A percentile compares a stretch with the other conserved stretches of the same genome.
These are phyloP conservation scores for Leishmania tarentolae DNA, from an alignment of 208 protist species.

Conservation along the genomic window DNA sequence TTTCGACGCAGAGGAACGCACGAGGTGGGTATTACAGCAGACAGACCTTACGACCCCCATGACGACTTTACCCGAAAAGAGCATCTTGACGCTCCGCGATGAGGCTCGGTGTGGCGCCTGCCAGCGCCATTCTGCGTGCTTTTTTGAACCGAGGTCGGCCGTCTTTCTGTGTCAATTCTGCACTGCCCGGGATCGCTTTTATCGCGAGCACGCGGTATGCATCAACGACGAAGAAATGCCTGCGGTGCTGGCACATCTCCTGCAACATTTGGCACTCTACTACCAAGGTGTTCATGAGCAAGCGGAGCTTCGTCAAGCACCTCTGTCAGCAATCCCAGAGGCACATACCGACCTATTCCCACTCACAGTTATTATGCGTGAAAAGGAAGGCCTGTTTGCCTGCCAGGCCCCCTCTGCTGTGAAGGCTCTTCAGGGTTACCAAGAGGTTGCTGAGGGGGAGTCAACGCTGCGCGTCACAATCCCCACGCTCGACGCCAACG, in stretches of 20 bases:
- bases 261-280: constrained; percentile 46
- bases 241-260: constrained; percentile 43
- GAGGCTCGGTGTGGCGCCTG: constrained; percentile 67
- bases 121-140: constrained; percentile 52
- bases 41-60: background rate
- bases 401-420: constrained; percentile 17
- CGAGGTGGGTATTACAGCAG: constrained; percentile 1
- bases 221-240: constrained; percentile 84
- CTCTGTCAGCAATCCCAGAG: constrained; percentile 33
- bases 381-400: constrained; percentile 33
- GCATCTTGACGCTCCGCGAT: constrained; percentile 49
- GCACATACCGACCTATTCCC: constrained; percentile 44
- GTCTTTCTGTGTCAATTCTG: constrained; percentile 84
- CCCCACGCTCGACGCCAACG: background rate
- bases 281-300: constrained; percentile 44
- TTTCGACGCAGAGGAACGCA: constrained; percentile 1
- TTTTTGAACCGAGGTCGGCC: constrained; percentile 64
- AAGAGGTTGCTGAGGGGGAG: background rate
- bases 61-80: constrained; percentile 42
- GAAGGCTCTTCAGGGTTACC: background rate
- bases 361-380: constrained; percentile 26
- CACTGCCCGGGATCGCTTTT: constrained; percentile 77
- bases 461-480: background rate
- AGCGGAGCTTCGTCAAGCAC: constrained; percentile 46
- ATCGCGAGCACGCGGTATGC: constrained; percentile 79